Base-by-base conservation (phyloP, 257 asterid genomes). In the Nicotiana tabacum region DNA sequence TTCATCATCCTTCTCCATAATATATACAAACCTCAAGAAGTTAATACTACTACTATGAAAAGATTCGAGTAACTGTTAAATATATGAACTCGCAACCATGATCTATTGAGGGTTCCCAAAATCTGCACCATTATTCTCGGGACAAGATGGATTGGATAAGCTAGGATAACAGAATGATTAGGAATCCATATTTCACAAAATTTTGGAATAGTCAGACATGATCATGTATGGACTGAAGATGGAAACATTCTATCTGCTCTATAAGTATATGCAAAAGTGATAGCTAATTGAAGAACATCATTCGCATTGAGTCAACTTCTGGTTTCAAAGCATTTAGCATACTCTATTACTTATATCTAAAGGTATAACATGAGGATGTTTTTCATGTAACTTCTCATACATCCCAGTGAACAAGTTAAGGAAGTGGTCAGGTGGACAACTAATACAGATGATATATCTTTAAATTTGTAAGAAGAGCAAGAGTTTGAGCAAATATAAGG, bases 101-200 rank as follows among this genome's bases (percentile, higher is more conserved):
- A 67, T 66, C 79, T 8, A 84, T 82, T 81, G 81, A 88, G 85
- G 85, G 77, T 39, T 70, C 79, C 85, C 10, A 39, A 17, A 67
- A 55, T 48, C 65, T 21, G 13, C 66, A 9, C 55, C 21, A 77
- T 57, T 48, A 51, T 84, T 21, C 48, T 33, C 13, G 51, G 32
- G 39, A 21, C 82, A 15, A 30, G 82, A 69, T 79, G 72, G 78
- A 84, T 76, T 43, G 6, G 70, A 37, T 70, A 33, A 21, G 78
- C 58, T 70, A 21, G 37, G 35, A 21, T 46, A 72, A 53, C 58
- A 29, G 78, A 66, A 39, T 29, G 27, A 30, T 33, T 46, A 21
- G 3, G 35, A 46, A 58, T 12, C 10, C 37, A 21, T 0, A 72
- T 46, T 46, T 72, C 78, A 12, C 32, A 72, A 12, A 72, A 21